Evolutionary conservation across 306 rosid genomes (phyloP).

Genomic region (Purshia tridentata): DNA sequence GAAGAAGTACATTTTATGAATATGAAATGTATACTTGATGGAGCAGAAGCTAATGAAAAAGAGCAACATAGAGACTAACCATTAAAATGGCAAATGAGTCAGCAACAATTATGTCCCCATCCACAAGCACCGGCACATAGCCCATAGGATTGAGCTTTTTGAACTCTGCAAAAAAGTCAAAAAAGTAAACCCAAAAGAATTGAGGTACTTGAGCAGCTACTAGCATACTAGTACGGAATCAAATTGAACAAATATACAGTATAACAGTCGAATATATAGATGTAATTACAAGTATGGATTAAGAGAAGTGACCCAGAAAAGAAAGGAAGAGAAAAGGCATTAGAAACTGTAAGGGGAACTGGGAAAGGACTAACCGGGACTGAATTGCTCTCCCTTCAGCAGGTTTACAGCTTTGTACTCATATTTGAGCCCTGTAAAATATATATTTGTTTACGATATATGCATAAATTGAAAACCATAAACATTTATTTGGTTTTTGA

Average conservation of each 20-base stretch:
- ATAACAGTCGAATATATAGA: too few species aligned
- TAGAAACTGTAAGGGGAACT: neutral
- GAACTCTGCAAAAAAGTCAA: slow-evolving; percentile 42
- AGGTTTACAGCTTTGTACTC: slow-evolving; percentile 56
- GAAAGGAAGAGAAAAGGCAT: neutral
- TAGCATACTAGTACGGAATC: neutral
- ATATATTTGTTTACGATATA: too few species aligned
- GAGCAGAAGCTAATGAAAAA: neutral
- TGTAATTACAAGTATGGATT: too few species aligned
- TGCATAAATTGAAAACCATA: neutral
- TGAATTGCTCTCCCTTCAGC: slow-evolving; percentile 51
- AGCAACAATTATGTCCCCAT: slow-evolving; percentile 45
- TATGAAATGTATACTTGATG: neutral
- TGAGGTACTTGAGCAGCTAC: neutral
- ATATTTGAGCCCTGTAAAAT: slow-evolving; percentile 47
- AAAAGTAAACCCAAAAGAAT: slow-evolving; percentile 1
- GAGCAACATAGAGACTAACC: slow-evolving; percentile 31
- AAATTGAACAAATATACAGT: too few species aligned
- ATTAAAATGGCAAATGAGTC: slow-evolving; percentile 75
- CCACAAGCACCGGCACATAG: slow-evolving; percentile 59
- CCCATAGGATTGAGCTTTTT: slow-evolving; percentile 65
- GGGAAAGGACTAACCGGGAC: slow-evolving; percentile 47
- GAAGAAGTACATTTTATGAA: neutral
- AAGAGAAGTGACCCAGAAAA: neutral
- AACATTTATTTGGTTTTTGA: neutral